Percentiles rank a stretch among this genome's conserved stretches.
phyloP scores from a whole-genome alignment of 2,329 filamentous ascomycete species.

The Cladorrhinum sp. region DNA sequence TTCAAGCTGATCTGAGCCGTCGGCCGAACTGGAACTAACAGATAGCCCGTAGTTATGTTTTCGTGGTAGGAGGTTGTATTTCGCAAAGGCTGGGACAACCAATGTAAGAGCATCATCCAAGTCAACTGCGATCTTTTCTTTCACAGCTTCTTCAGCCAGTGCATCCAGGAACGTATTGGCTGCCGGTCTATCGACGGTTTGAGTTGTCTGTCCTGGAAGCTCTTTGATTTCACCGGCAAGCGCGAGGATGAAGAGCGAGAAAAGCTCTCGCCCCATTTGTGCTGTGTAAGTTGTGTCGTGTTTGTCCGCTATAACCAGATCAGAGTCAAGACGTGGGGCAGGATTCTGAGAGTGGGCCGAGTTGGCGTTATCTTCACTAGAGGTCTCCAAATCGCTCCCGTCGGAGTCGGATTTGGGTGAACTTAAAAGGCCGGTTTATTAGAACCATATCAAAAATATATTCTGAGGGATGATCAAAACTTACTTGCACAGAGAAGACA shows the following conservation, averaged over 20 bases:
- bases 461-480: too few species aligned
- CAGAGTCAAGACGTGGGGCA: too few species aligned
- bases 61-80: neutral
- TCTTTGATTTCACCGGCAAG: neutral
- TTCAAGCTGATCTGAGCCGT: too few species aligned
- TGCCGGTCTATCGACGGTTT: neutral
- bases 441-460: too few species aligned
- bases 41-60: too few species aligned
- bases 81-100: neutral
- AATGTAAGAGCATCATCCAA: neutral
- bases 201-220: neutral
- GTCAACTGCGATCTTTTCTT: neutral
- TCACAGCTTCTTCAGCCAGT: neutral
- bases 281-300: neutral
- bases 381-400: too few species aligned
- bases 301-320: neutral
- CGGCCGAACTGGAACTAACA: too few species aligned
- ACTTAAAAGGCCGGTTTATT: too few species aligned
- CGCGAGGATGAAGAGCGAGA: neutral
- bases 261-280: neutral
- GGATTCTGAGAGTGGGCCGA: too few species aligned
- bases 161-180: neutral
- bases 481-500: neutral
- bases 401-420: too few species aligned
- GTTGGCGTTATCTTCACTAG: too few species aligned